Evolutionary conservation across 2,329 filamentous ascomycete genomes (phyloP), one percentile per base, ranked within the genome.

Genomic region (Aspergillus sp.): DNA sequence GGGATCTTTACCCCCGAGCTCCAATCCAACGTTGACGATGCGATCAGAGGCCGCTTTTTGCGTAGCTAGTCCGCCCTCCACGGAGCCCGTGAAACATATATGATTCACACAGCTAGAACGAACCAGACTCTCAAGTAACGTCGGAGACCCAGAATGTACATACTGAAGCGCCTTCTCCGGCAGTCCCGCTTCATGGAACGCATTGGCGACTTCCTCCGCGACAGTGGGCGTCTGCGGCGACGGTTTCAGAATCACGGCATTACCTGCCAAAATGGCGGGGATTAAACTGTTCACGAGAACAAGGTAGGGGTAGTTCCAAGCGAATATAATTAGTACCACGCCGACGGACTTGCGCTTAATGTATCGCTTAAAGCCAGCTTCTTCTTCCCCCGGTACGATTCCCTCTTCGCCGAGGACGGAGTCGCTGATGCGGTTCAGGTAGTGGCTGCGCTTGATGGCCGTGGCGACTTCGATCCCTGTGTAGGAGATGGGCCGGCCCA

Each of bases 301-400:
- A 48, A 97, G 82, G 74, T 96, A 97, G 28, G 93, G 92, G 72
- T 97, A 97, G 79, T 97, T 97, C 93, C 93, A 97, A 3, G 93
- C 90, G 75, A 96, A 96, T 60, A 96, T 85, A 66, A 97, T 85
- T 56, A 97, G 83, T 8, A 96, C 89, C 4, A 92, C 91, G 0
- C 92, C 93, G 56, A 97, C 84, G 0, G 93, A 91, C 4, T 91
- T 86, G 78, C 95, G 96, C 74, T 88, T 88, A 72, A 97, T 91
- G 71, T 90, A 96, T 63, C 93, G 85, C 79, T 89, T 91, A 82
- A 96, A 97, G 0, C 92, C 92, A 68, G 89, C 86, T 79, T 97
- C 91, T 2, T 51, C 56, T 43, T 62, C 60, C 17, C 60, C 60
- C 30, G 89, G 85, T 0, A 91, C 92, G 57, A 69, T 60, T 2